Conservation (phyloP, 345 rosid species). For the Hibiscus trionum region DNA sequence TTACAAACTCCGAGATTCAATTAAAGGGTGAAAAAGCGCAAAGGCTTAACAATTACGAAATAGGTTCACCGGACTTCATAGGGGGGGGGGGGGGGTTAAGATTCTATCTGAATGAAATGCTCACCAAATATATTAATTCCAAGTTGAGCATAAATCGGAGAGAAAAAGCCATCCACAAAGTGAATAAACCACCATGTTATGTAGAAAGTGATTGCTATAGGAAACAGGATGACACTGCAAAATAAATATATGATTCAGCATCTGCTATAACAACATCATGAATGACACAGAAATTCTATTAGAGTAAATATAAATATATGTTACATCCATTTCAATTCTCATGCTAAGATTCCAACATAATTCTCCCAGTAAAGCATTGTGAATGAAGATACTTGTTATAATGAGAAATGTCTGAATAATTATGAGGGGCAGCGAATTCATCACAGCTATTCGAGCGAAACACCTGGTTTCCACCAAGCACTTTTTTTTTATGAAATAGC, state of each 20-base stretch:
- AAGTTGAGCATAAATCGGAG: slow-evolving; percentile 89
- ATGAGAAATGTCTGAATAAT: neutral
- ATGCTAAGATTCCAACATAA: neutral
- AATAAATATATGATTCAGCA: slow-evolving; percentile 21
- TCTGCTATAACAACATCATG: slow-evolving; percentile 3
- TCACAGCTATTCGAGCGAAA: neutral
- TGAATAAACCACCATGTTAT: slow-evolving; percentile 99
- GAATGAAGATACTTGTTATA: neutral
- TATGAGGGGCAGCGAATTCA: neutral
- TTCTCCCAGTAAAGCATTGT: neutral
- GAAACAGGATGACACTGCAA: slow-evolving; percentile 92
- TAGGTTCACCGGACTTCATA: neutral
- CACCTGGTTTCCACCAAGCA: neutral
- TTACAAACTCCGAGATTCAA: neutral
- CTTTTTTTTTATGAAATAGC: neutral
- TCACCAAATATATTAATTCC: slow-evolving; percentile 92
- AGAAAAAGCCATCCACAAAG: slow-evolving; percentile 97
- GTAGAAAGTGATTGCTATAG: slow-evolving; percentile 91
- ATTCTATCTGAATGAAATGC: slow-evolving; percentile 14
- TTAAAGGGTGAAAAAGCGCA: neutral
- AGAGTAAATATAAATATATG: no score
- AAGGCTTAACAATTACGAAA: neutral
- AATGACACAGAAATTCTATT: neutral
- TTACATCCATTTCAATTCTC: neutral
- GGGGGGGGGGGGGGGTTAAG: neutral